Evolutionary conservation across 441 rosid genomes (phyloP), one percentile per base, ranked within the genome.

Genomic region (Adansonia gregorii): DNA sequence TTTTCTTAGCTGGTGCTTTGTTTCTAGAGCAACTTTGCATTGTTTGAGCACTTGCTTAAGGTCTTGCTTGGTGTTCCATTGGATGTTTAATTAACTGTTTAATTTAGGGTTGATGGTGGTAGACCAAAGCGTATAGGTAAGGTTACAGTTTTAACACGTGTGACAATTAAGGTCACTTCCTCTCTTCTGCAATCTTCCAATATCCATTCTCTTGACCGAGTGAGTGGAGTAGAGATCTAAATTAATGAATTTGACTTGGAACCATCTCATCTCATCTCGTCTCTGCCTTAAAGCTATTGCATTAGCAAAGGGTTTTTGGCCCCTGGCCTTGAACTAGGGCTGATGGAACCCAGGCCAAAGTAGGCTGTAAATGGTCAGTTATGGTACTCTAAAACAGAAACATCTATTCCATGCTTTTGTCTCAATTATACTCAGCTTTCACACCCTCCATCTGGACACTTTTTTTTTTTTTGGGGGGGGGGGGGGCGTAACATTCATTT

Each of bases 81-180:
- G 59, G 20, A n/a, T 54, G 31, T 22, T 22, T 22, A 20, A 59
- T 59, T 22, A 22, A 22, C 11, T 22, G 2, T 5, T 1, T 6
- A 43, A 43, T 43, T 7, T 6, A 6, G 8, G 41, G 41, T 1
- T 24, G 20, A 48, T 66, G 27, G 24, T 45, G 1, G 43, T 69
- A 41, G 69, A 19, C 49, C 8, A 15, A 52, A 51, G 68, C 43
- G 8, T 43, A 43, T 35, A 43, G 8, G 10, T 48, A 22, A 17
- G 54, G 9, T 6, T 0, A 0, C 0, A 35, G 41, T 20, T 71
- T 71, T 71, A 71, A 48, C 67, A 75, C 61, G 74, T 80, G 81
- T 52, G 73, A 17, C 2, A 14, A 14, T 7, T 45, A 35, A 35
- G 51, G 22, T 1, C 14, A 1, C 58, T 39, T 31, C 10, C 51